Conservation (phyloP, 2,329 filamentous ascomycete genomes). For the Cordyceps pruinosa region DNA sequence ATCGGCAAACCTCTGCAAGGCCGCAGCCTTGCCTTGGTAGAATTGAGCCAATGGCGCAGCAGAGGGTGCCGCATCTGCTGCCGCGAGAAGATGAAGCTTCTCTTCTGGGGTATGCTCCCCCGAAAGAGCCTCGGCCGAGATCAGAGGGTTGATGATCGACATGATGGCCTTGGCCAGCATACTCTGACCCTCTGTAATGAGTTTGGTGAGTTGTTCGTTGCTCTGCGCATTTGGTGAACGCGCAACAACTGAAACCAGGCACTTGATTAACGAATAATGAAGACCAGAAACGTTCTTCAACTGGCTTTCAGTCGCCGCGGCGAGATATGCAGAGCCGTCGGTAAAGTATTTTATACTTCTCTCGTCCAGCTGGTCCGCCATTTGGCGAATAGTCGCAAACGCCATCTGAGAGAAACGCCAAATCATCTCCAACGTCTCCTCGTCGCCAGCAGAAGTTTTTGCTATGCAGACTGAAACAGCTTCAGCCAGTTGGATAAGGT, state of each 20-base stretch:
- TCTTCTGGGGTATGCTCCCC: constrained; percentile 17
- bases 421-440: constrained; percentile 26
- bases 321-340: constrained; percentile 19
- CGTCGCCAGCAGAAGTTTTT: constrained; percentile 17
- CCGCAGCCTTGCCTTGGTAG: constrained; percentile 23
- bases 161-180: constrained; percentile 23
- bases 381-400: constrained; percentile 32
- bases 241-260: not conserved
- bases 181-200: constrained; percentile 21
- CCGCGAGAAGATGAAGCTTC: constrained; percentile 26
- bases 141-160: constrained; percentile 21
- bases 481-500: constrained; percentile 29
- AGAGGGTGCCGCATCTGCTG: constrained; percentile 25
- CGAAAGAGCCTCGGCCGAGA: constrained; percentile 26
- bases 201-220: constrained; percentile 17
- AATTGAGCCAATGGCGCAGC: constrained; percentile 18
- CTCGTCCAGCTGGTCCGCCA: constrained; percentile 37
- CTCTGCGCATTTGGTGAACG: constrained; percentile 2
- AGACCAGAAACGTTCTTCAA: constrained; percentile 20
- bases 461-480: constrained; percentile 22
- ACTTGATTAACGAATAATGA: constrained; percentile 18
- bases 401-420: constrained; percentile 27
- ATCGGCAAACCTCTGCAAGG: constrained; percentile 30
- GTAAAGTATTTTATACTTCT: constrained; percentile 35
- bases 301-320: not conserved